Evolutionary conservation across 2,329 filamentous ascomycete species (phyloP).

Genomic region (Alternaria sp.): DNA sequence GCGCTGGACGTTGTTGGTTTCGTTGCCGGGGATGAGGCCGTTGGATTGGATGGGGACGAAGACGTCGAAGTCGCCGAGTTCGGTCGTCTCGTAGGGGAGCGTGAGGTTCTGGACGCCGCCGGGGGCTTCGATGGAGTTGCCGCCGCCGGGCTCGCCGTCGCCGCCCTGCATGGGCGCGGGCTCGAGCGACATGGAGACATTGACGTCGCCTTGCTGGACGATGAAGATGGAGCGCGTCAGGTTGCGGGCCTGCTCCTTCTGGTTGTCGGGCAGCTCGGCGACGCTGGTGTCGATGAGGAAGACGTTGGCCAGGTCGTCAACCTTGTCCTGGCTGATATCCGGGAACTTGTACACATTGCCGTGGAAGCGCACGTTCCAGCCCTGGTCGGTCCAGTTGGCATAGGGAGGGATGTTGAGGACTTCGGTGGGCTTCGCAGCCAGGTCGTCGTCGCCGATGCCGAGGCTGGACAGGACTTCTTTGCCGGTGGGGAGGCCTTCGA

Average conservation of each 20-base stretch:
- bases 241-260: constrained; percentile 74
- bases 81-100: constrained; percentile 70
- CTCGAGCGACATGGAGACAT: constrained; percentile 68
- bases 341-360: constrained; percentile 85
- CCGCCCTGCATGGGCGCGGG: constrained; percentile 65
- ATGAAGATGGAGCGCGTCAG: constrained; percentile 75
- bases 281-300: constrained; percentile 73
- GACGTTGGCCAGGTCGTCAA: constrained; percentile 72
- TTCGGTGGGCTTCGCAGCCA: constrained; percentile 70
- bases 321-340: constrained; percentile 67
- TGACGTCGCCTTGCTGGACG: constrained; percentile 71
- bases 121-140: constrained; percentile 58
- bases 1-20: constrained; percentile 68
- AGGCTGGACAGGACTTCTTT: constrained; percentile 66
- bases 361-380: constrained; percentile 78
- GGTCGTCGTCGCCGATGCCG: constrained; percentile 63
- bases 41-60: constrained; percentile 69
- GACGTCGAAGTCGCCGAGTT: constrained; percentile 73
- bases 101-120: constrained; percentile 69
- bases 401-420: constrained; percentile 71
- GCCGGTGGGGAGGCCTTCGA: constrained; percentile 68
- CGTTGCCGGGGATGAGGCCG: constrained; percentile 66
- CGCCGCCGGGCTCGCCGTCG: constrained; percentile 56
- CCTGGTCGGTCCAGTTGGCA: constrained; percentile 78
- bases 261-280: constrained; percentile 61